Percentiles rank a stretch among this genome's conserved stretches.
phyloP scores from a whole-genome alignment of 768 basidiomycete species.

The Rhodotorula graminis region DNA sequence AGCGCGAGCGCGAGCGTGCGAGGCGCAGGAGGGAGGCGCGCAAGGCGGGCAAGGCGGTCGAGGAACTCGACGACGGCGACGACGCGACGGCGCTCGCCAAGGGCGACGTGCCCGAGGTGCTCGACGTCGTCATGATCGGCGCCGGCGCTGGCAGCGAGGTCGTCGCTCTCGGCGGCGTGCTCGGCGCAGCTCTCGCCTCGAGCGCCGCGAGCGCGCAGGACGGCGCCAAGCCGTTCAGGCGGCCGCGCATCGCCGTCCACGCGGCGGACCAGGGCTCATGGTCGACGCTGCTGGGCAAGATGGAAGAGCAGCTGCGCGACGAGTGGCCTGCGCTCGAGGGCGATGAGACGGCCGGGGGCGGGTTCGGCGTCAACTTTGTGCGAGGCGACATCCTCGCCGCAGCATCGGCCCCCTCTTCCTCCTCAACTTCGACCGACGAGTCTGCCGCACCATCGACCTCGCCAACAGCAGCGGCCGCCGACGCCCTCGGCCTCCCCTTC shows the following conservation, averaged over 20 bases:
- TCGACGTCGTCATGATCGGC: conserved; percentile 31
- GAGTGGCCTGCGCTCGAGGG: conserved; percentile 4
- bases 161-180: conserved; percentile 32
- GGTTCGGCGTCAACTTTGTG: conserved; percentile 21
- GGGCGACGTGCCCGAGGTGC: background rate
- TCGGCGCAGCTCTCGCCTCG: background rate
- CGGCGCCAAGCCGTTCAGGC: background rate
- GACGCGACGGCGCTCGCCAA: background rate
- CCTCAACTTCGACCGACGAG: conserved; percentile 15
- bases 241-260: conserved; percentile 7
- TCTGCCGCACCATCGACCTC: background rate
- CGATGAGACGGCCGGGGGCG: background rate
- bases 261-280: conserved; percentile 32
- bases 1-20: background rate
- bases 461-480: no score
- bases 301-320: conserved; percentile 2
- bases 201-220: no score
- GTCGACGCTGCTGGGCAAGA: conserved; percentile 12
- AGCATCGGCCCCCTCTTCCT: background rate
- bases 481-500: background rate
- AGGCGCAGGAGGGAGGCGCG: background rate
- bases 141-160: conserved; percentile 40
- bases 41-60: conserved; percentile 1
- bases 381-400: conserved; percentile 18
- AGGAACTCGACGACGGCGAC: conserved; percentile 1